Evolutionary conservation across 371 early-diverging fungal genomes (phyloP).

Genomic region (Mortierella sp.): DNA sequence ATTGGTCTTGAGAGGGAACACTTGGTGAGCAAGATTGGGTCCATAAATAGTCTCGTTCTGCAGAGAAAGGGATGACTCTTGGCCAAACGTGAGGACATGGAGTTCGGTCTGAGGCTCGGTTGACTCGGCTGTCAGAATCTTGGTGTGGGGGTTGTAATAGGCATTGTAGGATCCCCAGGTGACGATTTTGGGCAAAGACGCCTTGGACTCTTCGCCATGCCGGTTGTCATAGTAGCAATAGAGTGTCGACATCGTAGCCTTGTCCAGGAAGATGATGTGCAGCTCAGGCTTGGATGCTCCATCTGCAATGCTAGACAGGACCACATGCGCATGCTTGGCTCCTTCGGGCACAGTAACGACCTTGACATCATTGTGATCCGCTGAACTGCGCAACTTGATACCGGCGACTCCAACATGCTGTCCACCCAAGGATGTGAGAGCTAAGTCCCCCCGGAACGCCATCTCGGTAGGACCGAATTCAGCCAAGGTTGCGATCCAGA

Average conservation of each 20-base stretch:
- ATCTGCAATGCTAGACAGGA: constrained; percentile 15
- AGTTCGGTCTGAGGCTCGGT: constrained; percentile 23
- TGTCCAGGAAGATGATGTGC: constrained; percentile 43
- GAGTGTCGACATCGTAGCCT: constrained; percentile 29
- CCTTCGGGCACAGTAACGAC: constrained; percentile 37
- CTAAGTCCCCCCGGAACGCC: constrained; percentile 63
- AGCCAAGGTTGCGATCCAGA: constrained; percentile 79
- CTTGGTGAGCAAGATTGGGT: constrained; percentile 17
- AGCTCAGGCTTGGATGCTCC: constrained; percentile 1
- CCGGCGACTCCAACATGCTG: constrained; percentile 62
- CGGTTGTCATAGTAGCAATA: constrained; percentile 46
- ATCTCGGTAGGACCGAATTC: constrained; percentile 67
- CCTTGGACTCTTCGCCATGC: constrained; percentile 1
- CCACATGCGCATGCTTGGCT: constrained; percentile 23
- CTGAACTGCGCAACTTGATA: constrained; percentile 66
- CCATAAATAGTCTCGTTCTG: constrained; percentile 18
- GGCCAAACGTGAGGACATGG: constrained; percentile 23
- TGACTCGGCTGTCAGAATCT: constrained; percentile 41
- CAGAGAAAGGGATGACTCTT: background rate
- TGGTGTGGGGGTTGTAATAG: constrained; percentile 26
- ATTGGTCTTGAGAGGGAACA: constrained; percentile 12
- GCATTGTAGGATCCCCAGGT: constrained; percentile 65
- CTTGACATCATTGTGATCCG: constrained; percentile 51
- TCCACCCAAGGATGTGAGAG: constrained; percentile 49
- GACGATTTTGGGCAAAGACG: constrained; percentile 35